Base-by-base conservation (phyloP, 345 rosid genomes). In the Eucalyptus sp. region DNA sequence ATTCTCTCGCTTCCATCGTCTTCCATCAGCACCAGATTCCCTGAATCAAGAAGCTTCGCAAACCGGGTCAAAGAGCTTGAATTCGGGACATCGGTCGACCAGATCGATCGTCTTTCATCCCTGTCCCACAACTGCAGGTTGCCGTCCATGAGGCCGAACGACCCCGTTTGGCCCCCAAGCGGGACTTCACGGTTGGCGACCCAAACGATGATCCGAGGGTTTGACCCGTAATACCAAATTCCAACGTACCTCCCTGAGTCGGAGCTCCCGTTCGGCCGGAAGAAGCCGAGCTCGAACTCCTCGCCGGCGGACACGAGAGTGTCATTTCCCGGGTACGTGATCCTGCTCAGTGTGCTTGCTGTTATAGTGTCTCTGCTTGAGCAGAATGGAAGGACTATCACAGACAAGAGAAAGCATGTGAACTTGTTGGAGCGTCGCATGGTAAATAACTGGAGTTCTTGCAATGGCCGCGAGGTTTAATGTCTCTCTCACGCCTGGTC, bases 121-220 rank as follows among this genome's bases (percentile, higher is more conserved):
- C 41, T 3, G 41, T 56, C 5, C 64, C 64, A 58, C 6, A 58
- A 24, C 41, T 71, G 58, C 13, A 92, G 92, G 84, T 92, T 91
- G 0, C 94, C 93, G 90, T 93, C 91, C 37, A 68, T 51, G 80
- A 91, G 25, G n/a, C 17, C 81, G 76, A 93, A 31, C 88, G 20
- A 29, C 29, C 91, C 91, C 11, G 85, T 56, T 33, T 6, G 37
- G 22, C 86, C 93, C 9, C 13, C 37, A 88, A 94, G 87, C 7
- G 94, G 95, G 13, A 41, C 16, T 37, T 91, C 89, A 43, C 95
- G 86, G 46, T 93, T 95, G 64, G 95, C 94, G 76, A 95, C 93
- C 95, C 95, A 95, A 6, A 93, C 93, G 68, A 93, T 87, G 52
- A 87, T 90, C 13, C 29, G 71, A 87, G 92, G 92, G 33, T 89